These are phyloP conservation scores for Massarina eburnea DNA, from an alignment of 2,329 filamentous ascomycete species.

Conservation along the genomic window DNA sequence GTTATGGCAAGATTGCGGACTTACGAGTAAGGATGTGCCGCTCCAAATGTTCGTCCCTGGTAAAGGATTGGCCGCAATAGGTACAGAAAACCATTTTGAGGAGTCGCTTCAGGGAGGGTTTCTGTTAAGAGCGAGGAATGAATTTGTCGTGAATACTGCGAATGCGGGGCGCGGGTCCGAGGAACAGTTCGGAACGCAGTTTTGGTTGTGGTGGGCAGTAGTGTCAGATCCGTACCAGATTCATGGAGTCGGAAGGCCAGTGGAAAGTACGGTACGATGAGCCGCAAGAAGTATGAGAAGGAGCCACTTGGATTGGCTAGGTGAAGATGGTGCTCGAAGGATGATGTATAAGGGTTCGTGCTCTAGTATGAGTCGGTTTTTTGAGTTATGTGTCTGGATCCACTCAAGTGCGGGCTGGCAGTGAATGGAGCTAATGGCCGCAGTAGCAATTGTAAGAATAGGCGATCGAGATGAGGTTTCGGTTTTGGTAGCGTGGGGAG, in stretches of 20 bases:
- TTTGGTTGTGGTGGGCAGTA: slow-evolving; percentile 10
- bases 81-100: slow-evolving; percentile 55
- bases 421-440: slow-evolving; percentile 6
- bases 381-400: slow-evolving; percentile 7
- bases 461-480: slow-evolving; percentile 15
- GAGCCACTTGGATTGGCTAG: slow-evolving; percentile 4
- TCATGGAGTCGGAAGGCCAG: slow-evolving; percentile 6
- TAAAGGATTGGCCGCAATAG: slow-evolving; percentile 57
- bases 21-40: slow-evolving; percentile 56
- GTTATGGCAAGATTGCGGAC: slow-evolving; percentile 17
- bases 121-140: slow-evolving; percentile 1
- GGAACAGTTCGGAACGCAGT: not conserved
- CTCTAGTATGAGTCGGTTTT: slow-evolving; percentile 7
- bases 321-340: not conserved
- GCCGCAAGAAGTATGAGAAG: slow-evolving; percentile 9
- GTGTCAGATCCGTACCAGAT: slow-evolving; percentile 4
- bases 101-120: not conserved
- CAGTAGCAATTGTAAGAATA: slow-evolving; percentile 11
- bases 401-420: slow-evolving; percentile 9
- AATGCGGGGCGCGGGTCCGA: not conserved
- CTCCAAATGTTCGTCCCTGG: slow-evolving; percentile 55
- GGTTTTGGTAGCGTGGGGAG: slow-evolving; percentile 6
- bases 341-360: slow-evolving; percentile 11
- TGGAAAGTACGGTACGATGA: slow-evolving; percentile 10
- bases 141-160: not conserved